Evolutionary conservation across 2,329 filamentous ascomycete species (phyloP).

Genomic region (Arthroderma uncinatum): DNA sequence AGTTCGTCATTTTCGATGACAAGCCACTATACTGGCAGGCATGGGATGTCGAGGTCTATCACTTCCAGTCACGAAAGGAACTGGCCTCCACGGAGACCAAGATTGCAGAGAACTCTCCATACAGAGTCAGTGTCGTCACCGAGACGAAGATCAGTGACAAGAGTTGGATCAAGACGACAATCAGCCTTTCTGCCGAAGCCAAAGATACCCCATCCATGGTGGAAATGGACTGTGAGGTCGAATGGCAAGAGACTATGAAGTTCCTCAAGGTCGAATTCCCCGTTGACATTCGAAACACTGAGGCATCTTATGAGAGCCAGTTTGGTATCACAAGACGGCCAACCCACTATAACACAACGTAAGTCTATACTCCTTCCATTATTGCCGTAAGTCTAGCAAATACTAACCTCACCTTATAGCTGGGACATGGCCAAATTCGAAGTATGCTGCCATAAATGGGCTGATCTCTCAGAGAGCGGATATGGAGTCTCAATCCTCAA

Average conservation of each 20-base stretch:
- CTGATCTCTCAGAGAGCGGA: constrained; percentile 74
- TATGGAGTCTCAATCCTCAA: constrained; percentile 91
- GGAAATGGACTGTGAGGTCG: constrained; percentile 73
- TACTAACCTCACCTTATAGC: constrained; percentile 23
- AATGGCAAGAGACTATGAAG: constrained; percentile 94
- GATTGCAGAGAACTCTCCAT: constrained; percentile 59
- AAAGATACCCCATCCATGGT: constrained; percentile 57
- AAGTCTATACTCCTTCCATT: constrained; percentile 20
- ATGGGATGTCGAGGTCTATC: constrained; percentile 96
- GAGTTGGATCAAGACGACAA: constrained; percentile 76
- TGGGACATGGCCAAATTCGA: constrained; percentile 99
- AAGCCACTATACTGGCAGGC: constrained; percentile 96
- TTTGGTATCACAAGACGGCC: constrained; percentile 80
- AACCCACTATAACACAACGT: constrained; percentile 93
- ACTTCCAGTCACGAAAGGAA: constrained; percentile 74
- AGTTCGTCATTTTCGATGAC: constrained; percentile 91
- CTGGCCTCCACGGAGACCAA: constrained; percentile 56
- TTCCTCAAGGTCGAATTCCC: constrained; percentile 99
- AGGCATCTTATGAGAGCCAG: constrained; percentile 91
- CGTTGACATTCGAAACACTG: constrained; percentile 77
- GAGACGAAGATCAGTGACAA: constrained; percentile 77
- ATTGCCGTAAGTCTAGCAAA: constrained; percentile 18
- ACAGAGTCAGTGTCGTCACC: constrained; percentile 71
- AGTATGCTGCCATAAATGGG: constrained; percentile 91
- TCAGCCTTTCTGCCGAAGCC: constrained; percentile 62